Percentiles rank a stretch among this genome's conserved stretches.
These are phyloP conservation scores for Raphanus sativus DNA, from an alignment of 345 rosid genomes.

Conservation along the genomic window DNA sequence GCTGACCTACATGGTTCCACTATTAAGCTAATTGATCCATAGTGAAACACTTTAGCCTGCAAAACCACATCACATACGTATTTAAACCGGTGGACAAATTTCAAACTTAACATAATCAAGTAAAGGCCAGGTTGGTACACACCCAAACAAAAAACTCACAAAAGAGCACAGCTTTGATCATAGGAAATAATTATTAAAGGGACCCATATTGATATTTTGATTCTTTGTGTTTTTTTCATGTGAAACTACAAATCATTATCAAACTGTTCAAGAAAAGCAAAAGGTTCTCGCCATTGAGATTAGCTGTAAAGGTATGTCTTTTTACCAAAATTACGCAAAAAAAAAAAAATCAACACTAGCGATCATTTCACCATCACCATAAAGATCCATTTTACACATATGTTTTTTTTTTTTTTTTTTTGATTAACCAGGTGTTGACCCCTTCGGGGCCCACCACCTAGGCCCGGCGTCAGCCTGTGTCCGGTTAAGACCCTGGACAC, in stretches of 20 bases:
- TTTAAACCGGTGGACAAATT: not conserved
- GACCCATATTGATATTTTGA: constrained; percentile 15
- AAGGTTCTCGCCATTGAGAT: constrained; percentile 15
- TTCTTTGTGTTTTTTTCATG: constrained; percentile 8
- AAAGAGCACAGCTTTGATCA: constrained; percentile 1
- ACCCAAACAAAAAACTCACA: not conserved
- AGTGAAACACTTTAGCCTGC: constrained; percentile 68
- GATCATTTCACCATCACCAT: constrained; percentile 21
- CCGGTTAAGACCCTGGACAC: no score
- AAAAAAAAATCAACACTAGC: constrained; percentile 4
- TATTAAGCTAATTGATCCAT: constrained; percentile 71
- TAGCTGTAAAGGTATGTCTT: constrained; percentile 32
- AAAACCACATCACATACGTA: constrained; percentile 11
- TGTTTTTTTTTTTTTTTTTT: no score
- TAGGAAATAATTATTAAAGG: constrained; percentile 16
- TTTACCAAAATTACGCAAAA: not conserved
- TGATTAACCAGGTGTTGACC: no score
- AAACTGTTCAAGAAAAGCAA: constrained; percentile 22
- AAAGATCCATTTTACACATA: constrained; percentile 9
- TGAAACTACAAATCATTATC: constrained; percentile 19
- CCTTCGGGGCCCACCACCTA: no score
- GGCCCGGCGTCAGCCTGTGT: no score
- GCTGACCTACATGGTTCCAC: constrained; percentile 70
- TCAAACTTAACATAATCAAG: not conserved
- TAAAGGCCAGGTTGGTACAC: not conserved